phyloP scores from a whole-genome alignment of 2,329 filamentous ascomycete species.

The Aspergillus latus region DNA sequence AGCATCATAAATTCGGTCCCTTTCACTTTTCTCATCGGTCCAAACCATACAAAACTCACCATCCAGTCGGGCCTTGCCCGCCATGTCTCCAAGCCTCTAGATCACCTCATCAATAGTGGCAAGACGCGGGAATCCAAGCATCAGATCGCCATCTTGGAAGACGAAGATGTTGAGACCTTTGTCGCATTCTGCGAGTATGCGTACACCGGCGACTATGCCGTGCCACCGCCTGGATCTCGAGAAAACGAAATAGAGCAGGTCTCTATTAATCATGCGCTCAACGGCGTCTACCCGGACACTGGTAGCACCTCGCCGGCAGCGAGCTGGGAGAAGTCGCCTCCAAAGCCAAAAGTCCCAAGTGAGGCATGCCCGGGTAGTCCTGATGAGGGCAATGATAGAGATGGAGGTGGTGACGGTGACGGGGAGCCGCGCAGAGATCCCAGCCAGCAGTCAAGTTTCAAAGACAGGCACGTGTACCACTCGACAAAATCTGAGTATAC shows the following conservation, averaged over 20 bases:
- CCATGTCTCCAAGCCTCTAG: constrained; percentile 45
- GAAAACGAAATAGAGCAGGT: constrained; percentile 23
- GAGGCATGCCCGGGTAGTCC: background rate
- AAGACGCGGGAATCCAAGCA: constrained; percentile 47
- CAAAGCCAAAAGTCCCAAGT: background rate
- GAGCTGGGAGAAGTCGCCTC: constrained; percentile 2
- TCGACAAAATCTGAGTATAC: constrained; percentile 8
- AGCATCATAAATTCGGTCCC: constrained; percentile 47
- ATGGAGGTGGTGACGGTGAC: background rate
- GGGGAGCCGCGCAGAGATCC: background rate
- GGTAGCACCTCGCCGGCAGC: constrained; percentile 13
- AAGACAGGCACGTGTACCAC: background rate
- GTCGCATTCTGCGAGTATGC: constrained; percentile 51
- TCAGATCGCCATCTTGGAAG: constrained; percentile 44
- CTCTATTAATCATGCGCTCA: constrained; percentile 19
- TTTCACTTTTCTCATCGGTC: constrained; percentile 50
- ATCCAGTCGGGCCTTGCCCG: constrained; percentile 48
- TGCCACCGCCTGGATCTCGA: constrained; percentile 29
- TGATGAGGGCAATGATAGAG: background rate
- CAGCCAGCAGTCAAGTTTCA: background rate
- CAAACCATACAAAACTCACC: constrained; percentile 46
- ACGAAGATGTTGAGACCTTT: constrained; percentile 52
- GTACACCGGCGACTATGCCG: constrained; percentile 50
- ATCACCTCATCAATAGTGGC: constrained; percentile 48
- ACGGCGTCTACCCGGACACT: constrained; percentile 18